Conservation (phyloP, 768 basidiomycete species). For the Lenzites betulinus region DNA sequence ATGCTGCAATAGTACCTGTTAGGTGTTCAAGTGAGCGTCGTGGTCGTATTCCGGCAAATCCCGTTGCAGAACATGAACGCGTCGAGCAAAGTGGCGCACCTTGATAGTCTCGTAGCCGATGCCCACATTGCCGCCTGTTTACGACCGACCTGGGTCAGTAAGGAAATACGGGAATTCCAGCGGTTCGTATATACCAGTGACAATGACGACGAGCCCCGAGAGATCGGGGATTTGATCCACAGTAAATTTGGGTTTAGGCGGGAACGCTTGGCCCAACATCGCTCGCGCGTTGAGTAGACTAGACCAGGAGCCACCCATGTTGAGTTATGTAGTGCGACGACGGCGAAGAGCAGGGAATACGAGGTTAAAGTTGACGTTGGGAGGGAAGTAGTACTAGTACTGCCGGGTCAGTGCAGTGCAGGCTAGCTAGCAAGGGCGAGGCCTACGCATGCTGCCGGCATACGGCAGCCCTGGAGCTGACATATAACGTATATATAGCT, state of each 20-base stretch:
- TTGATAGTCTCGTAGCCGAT: conserved; percentile 62
- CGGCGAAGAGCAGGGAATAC: too few species aligned
- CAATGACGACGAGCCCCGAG: conserved; percentile 36
- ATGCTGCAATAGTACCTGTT: conserved; percentile 56
- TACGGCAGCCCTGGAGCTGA: too few species aligned
- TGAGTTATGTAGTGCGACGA: background rate
- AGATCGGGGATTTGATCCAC: conserved; percentile 51
- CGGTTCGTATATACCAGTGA: conserved; percentile 33
- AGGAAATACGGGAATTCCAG: background rate
- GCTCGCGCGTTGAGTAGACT: conserved; percentile 38
- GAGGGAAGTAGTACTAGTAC: too few species aligned
- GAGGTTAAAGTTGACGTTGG: too few species aligned
- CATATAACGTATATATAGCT: too few species aligned
- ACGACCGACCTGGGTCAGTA: background rate
- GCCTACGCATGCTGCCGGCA: too few species aligned
- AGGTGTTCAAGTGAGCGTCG: background rate
- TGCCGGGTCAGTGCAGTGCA: too few species aligned
- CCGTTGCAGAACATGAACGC: background rate
- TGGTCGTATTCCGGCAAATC: too few species aligned
- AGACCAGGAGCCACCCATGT: conserved; percentile 1
- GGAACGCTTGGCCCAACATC: conserved; percentile 50
- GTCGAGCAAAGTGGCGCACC: background rate
- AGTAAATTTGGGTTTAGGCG: conserved; percentile 27
- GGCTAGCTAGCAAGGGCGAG: too few species aligned
- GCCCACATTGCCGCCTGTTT: conserved; percentile 37